Evolutionary conservation across 2,329 filamentous ascomycete species (phyloP), one percentile per base, ranked within the genome.

Genomic region (Lasiodiplodia sp.): DNA sequence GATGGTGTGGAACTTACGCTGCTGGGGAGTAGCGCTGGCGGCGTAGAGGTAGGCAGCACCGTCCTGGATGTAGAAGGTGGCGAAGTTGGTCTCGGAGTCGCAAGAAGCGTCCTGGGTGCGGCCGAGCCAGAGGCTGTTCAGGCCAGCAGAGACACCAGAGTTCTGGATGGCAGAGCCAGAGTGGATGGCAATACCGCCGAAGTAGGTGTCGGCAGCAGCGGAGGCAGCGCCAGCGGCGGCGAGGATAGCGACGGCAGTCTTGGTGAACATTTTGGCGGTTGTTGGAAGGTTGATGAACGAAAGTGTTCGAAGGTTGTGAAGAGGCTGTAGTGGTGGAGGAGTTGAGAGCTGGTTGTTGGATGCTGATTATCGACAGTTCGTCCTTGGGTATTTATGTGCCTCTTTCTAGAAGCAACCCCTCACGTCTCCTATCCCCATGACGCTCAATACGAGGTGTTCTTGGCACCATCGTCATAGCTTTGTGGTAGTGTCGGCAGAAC

Each of bases 111-210:
- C 79, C 75, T 87, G 84, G 6, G 78, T 71, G 51, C 47, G 49
- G 34, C 82, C 78, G 70, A 87, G 75, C 68, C 82, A 79, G 70
- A 90, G 71, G 72, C 78, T 78, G 73, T 77, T 76, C 65, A 77
- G 70, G 6, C 79, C 74, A 38, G 88, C 88, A 70, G 82, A 81
- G 73, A 86, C 76, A 40, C 67, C 57, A 25, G 77, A 70, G 70
- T 83, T 83, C 72, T 89, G 86, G 28, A 89, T 79, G 2, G 73
- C 75, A 67, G 79, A 84, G 71, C 80, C 84, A 38, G 86, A 85
- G 69, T 81, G 82, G 67, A 88, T 81, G 68, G 85, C 77, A 74
- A 87, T 78, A 68, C 88, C 69, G 71, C 79, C 77, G 74, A 89
- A 89, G 66, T 77, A 75, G 57, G 78, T 75, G 51, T 73, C 70